phyloP scores from a whole-genome alignment of 2,329 filamentous ascomycete genomes.

The Sphaerulina musiva region DNA sequence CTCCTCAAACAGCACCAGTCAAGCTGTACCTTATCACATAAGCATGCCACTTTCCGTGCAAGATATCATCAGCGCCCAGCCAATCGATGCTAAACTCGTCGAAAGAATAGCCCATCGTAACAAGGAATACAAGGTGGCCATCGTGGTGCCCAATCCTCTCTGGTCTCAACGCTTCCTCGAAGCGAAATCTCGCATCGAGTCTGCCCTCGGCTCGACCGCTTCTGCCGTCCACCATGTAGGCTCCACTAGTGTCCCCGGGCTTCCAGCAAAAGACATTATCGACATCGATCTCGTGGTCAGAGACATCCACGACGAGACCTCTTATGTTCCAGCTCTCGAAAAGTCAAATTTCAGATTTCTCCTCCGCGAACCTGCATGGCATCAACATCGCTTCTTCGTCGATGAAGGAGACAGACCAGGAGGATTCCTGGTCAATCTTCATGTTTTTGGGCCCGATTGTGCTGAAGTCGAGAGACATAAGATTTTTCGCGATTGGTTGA shows the following conservation, averaged over 20 bases:
- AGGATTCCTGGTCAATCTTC: constrained; percentile 38
- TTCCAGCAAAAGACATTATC: constrained; percentile 49
- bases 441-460: constrained; percentile 44
- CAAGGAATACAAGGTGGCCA: constrained; percentile 18
- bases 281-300: constrained; percentile 47
- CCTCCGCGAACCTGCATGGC: constrained; percentile 43
- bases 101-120: constrained; percentile 22
- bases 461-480: constrained; percentile 41
- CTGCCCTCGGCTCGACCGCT: constrained; percentile 31
- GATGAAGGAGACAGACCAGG: constrained; percentile 28
- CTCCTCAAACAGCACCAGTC: neutral
- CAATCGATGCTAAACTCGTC: neutral
- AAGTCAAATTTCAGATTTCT: constrained; percentile 43
- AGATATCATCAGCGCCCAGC: neutral
- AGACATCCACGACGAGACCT: constrained; percentile 38
- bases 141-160: constrained; percentile 35
- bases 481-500: constrained; percentile 45
- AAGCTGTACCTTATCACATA: neutral
- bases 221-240: constrained; percentile 42
- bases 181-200: constrained; percentile 33
- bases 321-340: constrained; percentile 43
- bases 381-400: constrained; percentile 46
- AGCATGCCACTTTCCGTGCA: neutral
- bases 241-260: constrained; percentile 46
- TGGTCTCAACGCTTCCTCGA: constrained; percentile 36